These are phyloP conservation scores for Chenopodium suecicum DNA, from an alignment of 148 eudicot genomes.

Conservation along the genomic window DNA sequence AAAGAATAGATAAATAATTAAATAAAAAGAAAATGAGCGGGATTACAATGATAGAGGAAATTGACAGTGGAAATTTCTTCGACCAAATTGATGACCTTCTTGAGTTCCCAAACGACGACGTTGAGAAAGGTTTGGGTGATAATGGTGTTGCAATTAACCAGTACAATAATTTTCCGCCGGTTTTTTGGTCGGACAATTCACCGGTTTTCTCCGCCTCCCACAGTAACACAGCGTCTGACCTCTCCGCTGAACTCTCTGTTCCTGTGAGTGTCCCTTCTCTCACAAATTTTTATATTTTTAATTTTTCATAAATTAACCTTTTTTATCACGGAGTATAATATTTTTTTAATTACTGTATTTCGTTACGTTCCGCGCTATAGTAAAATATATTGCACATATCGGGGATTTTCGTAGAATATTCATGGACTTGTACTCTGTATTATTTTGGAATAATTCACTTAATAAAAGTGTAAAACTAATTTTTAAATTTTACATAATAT, in stretches of 20 bases:
- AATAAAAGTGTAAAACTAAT: no score
- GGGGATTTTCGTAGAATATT: no score
- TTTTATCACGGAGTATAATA: no score
- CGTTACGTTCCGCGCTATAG: no score
- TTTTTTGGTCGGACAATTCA: slow-evolving; percentile 45
- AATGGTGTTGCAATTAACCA: neutral
- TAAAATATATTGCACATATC: no score
- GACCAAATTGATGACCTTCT: slow-evolving; percentile 66
- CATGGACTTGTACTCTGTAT: no score
- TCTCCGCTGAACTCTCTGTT: slow-evolving; percentile 70
- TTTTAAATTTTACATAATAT: no score
- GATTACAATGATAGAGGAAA: slow-evolving; percentile 43
- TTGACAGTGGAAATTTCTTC: slow-evolving; percentile 57
- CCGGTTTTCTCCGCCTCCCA: slow-evolving; percentile 39
- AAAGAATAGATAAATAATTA: no score
- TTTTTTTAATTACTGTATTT: no score
- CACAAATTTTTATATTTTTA: no score
- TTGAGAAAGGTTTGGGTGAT: slow-evolving; percentile 31
- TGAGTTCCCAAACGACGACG: slow-evolving; percentile 59
- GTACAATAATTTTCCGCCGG: slow-evolving; percentile 24
- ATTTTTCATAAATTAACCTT: no score
- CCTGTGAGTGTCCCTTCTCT: slow-evolving; percentile 50
- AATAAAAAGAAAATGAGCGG: slow-evolving; percentile 27
- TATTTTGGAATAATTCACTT: no score
- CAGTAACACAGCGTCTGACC: slow-evolving; percentile 45